These are phyloP conservation scores for Botrytis cinerea DNA, from an alignment of 2,329 filamentous ascomycete genomes.

Conservation along the genomic window DNA sequence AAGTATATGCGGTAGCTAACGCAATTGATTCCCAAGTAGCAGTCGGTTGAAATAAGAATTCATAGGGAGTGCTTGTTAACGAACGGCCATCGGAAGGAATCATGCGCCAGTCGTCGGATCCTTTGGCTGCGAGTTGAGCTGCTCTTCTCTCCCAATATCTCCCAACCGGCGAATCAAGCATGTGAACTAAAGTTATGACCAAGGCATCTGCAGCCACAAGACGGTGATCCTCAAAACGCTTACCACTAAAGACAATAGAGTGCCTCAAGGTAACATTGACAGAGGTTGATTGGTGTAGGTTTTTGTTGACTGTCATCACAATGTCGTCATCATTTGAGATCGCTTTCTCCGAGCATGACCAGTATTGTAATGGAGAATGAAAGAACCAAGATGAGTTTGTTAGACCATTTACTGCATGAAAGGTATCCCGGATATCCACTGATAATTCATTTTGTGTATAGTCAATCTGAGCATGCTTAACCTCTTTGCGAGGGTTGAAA, in stretches of 20 bases:
- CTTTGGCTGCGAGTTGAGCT: slow-evolving; percentile 52
- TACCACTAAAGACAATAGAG: slow-evolving; percentile 81
- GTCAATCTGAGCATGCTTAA: slow-evolving; percentile 24
- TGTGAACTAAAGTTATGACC: slow-evolving; percentile 75
- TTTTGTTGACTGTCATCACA: slow-evolving; percentile 67
- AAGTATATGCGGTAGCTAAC: slow-evolving; percentile 64
- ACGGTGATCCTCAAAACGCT: slow-evolving; percentile 67
- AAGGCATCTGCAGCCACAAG: slow-evolving; percentile 74
- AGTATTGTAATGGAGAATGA: slow-evolving; percentile 81
- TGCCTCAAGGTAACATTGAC: slow-evolving; percentile 75
- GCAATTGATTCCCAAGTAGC: slow-evolving; percentile 65
- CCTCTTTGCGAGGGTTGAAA: slow-evolving; percentile 52
- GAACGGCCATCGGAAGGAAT: slow-evolving; percentile 61
- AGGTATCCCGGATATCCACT: slow-evolving; percentile 50
- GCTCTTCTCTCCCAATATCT: slow-evolving; percentile 65
- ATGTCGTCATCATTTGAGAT: slow-evolving; percentile 65
- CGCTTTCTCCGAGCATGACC: slow-evolving; percentile 64
- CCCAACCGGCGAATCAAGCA: slow-evolving; percentile 63
- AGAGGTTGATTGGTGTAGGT: slow-evolving; percentile 61
- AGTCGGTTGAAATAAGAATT: slow-evolving; percentile 77
- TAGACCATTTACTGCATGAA: slow-evolving; percentile 61
- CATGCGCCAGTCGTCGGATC: slow-evolving; percentile 59
- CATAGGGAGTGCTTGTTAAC: slow-evolving; percentile 64
- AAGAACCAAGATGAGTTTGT: slow-evolving; percentile 72
- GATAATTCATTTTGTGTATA: slow-evolving; percentile 37